Evolutionary conservation across 148 eudicot species (phyloP).

Genomic region (Amaranthus cruentus): DNA sequence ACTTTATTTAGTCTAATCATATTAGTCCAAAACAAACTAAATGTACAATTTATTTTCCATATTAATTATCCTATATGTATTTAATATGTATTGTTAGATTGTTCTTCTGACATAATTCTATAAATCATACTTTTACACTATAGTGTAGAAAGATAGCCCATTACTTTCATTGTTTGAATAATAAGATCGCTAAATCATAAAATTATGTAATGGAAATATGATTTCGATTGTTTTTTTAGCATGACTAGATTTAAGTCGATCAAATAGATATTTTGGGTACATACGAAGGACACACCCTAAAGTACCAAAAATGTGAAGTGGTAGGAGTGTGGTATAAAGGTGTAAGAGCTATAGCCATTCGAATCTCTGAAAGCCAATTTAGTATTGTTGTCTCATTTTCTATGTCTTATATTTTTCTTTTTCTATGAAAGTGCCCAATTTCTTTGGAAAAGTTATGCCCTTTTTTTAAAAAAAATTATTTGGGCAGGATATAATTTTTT

Average conservation of each 20-base stretch:
- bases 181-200: too few relatives aligned
- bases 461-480: background rate
- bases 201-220: too few relatives aligned
- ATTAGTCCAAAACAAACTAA: too few relatives aligned
- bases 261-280: background rate
- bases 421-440: conserved; percentile 19
- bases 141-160: too few relatives aligned
- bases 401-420: background rate
- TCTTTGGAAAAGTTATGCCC: conserved; percentile 13
- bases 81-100: too few relatives aligned
- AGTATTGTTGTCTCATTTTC: conserved; percentile 12
- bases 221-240: background rate
- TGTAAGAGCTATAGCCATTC: conserved; percentile 8
- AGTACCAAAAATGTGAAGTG: background rate
- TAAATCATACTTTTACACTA: too few relatives aligned
- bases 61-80: too few relatives aligned
- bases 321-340: conserved; percentile 12
- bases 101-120: too few relatives aligned
- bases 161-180: too few relatives aligned
- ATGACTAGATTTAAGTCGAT: background rate
- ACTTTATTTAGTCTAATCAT: too few relatives aligned
- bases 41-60: too few relatives aligned
- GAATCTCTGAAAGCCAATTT: conserved; percentile 19
- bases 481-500: background rate
- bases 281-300: background rate